A percentile compares a stretch with the other conserved stretches of the same genome.
phyloP scores from a whole-genome alignment of 2,329 filamentous ascomycete genomes.

The Hortaea werneckii region DNA sequence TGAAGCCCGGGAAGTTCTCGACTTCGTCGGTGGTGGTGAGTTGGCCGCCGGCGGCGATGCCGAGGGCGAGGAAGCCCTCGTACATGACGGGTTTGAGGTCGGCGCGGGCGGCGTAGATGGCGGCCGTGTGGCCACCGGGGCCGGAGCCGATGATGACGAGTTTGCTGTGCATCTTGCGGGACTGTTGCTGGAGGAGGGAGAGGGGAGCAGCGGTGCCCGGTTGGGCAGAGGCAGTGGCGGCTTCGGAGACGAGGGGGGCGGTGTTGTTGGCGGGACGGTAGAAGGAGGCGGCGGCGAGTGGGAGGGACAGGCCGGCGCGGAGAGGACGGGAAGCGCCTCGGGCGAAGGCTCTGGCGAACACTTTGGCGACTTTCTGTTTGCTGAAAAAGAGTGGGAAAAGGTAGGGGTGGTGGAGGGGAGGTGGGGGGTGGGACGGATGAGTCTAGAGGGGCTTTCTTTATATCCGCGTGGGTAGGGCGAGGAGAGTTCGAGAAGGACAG shows the following conservation, averaged over 20 bases:
- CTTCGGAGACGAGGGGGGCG: conserved; percentile 14
- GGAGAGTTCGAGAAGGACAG: too few relatives aligned
- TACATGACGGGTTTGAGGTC: conserved; percentile 93
- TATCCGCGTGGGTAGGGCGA: too few relatives aligned
- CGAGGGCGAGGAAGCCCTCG: conserved; percentile 95
- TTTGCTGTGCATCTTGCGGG: conserved; percentile 76
- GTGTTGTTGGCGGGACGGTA: conserved; percentile 36
- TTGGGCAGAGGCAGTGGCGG: conserved; percentile 15
- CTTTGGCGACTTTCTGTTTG: conserved; percentile 50
- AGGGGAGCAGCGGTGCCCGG: conserved; percentile 13
- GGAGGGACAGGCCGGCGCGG: conserved; percentile 61
- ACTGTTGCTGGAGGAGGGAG: conserved; percentile 16
- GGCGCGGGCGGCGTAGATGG: conserved; percentile 88
- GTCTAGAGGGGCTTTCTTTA: too few relatives aligned
- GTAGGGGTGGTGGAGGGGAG: too few relatives aligned
- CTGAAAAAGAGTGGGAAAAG: too few relatives aligned
- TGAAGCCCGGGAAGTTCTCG: conserved; percentile 96
- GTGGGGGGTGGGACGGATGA: too few relatives aligned
- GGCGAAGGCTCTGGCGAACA: conserved; percentile 74
- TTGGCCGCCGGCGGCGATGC: conserved; percentile 91
- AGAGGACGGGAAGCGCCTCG: conserved; percentile 43
- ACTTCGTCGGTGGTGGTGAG: conserved; percentile 97
- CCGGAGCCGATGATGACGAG: conserved; percentile 75
- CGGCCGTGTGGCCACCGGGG: conserved; percentile 93
- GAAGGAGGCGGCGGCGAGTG: conserved; percentile 62